Evolutionary conservation across 495 filamentous ascomycete genomes (phyloP), one percentile per base, ranked within the genome.

Genomic region (Amphirosellinia nigrospora): DNA sequence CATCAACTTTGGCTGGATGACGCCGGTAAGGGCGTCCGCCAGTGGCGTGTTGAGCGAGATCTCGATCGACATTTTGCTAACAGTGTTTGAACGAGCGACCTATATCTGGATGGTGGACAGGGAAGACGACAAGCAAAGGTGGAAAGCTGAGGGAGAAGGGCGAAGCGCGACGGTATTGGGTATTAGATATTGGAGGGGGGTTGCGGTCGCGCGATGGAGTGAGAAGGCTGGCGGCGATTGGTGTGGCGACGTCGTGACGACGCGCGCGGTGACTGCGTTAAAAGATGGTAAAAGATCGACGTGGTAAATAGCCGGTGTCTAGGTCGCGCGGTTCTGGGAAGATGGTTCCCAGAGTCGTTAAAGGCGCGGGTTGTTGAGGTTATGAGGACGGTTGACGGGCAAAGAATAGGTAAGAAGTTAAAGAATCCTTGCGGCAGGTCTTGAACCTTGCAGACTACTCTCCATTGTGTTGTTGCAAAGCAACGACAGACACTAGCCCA

Each of bases 1-100:
- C n/a, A 94, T 89, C 73, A 99, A 82, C 81, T 98, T 98, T n/a
- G 92, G 90, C 78, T 95, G 92, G 62, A 97, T 92, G 48, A 87
- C 90, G 79, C 83, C 84, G 75, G 90, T 91, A 53, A 99, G 86
- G 39, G 93, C 91, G 68, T 92, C 88, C 70, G 94, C 94, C 65
- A 98, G 84, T 26, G 94, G 92, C 76, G 92, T 91, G 71, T 87
- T 90, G 63, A 91, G 85, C 55, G 85, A 79, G 72, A 96, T 85
- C 73, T 92, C 88, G 79, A 92, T 86, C 67, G 91, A 84, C 93
- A 96, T 96, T 61, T 70, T 82, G 66, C 45, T 46, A 1, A 36
- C 3, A 32, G 19, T 16, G 10, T n/a, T 30, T 3, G 19, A 52
- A 53, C 23, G 10, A 52, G 32, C 30, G 45, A 68, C 15, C 1